phyloP scores from a whole-genome alignment of 139 green algal species.

The Monoraphidium neglectum region DNA sequence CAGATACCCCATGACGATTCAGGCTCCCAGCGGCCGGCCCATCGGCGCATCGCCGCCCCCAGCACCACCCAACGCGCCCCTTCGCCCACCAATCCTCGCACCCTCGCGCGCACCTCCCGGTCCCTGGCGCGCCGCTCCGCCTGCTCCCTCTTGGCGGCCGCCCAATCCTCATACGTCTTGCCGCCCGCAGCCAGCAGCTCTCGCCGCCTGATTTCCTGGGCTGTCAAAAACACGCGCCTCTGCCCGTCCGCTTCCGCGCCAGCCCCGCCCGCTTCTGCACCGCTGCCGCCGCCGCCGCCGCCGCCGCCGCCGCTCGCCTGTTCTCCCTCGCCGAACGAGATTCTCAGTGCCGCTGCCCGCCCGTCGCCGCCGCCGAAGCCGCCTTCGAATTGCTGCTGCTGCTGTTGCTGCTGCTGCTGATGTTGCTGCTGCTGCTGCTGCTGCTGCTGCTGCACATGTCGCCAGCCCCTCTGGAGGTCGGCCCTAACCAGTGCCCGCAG shows the following conservation, averaged over 20 bases:
- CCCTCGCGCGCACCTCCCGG: not conserved
- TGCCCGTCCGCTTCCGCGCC: not conserved
- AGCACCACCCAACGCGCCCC: not conserved
- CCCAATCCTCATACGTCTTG: constrained; percentile 17
- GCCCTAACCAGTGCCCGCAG: constrained; percentile 10
- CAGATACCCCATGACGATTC: not conserved
- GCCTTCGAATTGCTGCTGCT: no score
- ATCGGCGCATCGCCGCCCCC: not conserved
- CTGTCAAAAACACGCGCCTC: constrained; percentile 2
- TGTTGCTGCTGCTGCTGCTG: not conserved
- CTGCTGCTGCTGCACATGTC: not conserved
- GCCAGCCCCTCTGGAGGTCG: constrained; percentile 15
- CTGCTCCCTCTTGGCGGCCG: not conserved
- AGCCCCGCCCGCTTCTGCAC: not conserved
- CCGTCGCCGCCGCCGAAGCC: no score
- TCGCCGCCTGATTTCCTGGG: not conserved
- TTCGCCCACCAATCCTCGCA: not conserved
- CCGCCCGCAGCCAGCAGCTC: constrained; percentile 4
- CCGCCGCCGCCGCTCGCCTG: not conserved
- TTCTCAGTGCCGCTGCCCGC: no score
- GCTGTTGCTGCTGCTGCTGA: no score
- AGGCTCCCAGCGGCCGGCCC: not conserved
- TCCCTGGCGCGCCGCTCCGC: not conserved
- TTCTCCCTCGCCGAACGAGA: no score
- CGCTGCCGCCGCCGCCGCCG: not conserved